Evolutionary conservation across 1,139 yeast genomes (phyloP).

Genomic region (Lodderomyces jiufengensis): DNA sequence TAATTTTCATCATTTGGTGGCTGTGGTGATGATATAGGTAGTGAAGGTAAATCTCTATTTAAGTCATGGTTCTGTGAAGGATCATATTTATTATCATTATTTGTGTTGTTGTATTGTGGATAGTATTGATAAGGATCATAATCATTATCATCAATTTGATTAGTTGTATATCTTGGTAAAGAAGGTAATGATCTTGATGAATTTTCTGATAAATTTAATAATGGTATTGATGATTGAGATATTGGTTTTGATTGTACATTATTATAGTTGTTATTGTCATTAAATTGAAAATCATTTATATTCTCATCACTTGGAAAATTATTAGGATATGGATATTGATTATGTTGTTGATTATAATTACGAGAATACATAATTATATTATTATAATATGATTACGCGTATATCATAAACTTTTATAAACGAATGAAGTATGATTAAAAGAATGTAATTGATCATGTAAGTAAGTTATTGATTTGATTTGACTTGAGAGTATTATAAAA

Average conservation of each 20-base stretch:
- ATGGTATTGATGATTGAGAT: slow-evolving; percentile 5
- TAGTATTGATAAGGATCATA: neutral
- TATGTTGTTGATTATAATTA: neutral
- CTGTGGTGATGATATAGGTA: slow-evolving; percentile 7
- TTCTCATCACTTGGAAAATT: too few relatives aligned
- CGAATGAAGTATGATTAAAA: too few relatives aligned
- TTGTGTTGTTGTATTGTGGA: neutral
- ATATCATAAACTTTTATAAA: too few relatives aligned
- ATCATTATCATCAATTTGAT: slow-evolving; percentile 1
- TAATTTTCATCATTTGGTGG: slow-evolving; percentile 3
- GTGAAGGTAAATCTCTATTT: slow-evolving; percentile 10
- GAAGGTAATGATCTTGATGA: slow-evolving; percentile 1
- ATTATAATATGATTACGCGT: too few relatives aligned
- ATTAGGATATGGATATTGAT: too few relatives aligned
- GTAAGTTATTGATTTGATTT: too few relatives aligned
- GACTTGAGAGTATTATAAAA: too few relatives aligned
- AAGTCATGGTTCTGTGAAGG: slow-evolving; percentile 10
- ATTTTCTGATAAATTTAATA: slow-evolving; percentile 1
- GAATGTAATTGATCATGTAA: too few relatives aligned
- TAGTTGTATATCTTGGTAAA: neutral
- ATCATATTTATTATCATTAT: slow-evolving; percentile 3
- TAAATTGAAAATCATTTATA: too few relatives aligned
- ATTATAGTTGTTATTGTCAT: neutral
- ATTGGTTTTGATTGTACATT: neutral
- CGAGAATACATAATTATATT: neutral